Percentiles rank a stretch among this genome's conserved stretches.
phyloP scores from a whole-genome alignment of 257 asterid species.

The Solanum chiquidenum region DNA sequence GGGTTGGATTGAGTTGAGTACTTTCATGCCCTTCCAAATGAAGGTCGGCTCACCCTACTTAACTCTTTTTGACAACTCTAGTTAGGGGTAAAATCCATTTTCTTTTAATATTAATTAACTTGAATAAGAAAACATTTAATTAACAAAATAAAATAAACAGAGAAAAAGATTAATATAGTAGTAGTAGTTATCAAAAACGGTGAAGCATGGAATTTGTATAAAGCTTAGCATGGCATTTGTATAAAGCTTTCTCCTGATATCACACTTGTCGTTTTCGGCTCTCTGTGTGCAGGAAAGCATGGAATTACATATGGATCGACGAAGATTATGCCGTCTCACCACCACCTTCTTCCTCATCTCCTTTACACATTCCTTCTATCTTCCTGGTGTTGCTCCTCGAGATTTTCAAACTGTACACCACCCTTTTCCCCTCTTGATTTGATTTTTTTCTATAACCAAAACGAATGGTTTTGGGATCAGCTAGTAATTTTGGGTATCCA shows the following conservation, averaged over 20 bases:
- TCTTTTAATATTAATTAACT: too few relatives aligned
- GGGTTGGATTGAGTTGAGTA: too few relatives aligned
- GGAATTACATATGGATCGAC: slow-evolving; percentile 24
- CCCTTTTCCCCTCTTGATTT: neutral
- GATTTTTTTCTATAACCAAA: neutral
- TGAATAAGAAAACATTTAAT: too few relatives aligned
- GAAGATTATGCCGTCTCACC: slow-evolving; percentile 23
- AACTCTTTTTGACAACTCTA: too few relatives aligned
- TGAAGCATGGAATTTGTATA: neutral
- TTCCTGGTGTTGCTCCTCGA: slow-evolving; percentile 84
- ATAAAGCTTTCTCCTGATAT: neutral
- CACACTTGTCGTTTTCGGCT: neutral
- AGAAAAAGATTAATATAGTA: neutral
- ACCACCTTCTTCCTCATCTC: slow-evolving; percentile 31
- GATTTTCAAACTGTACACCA: slow-evolving; percentile 46
- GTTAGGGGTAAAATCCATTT: too few relatives aligned
- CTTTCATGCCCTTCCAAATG: too few relatives aligned
- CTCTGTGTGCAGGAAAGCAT: neutral
- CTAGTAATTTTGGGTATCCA: neutral
- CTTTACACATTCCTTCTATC: slow-evolving; percentile 51
- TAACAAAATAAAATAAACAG: too few relatives aligned
- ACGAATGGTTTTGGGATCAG: neutral
- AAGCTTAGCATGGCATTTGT: neutral
- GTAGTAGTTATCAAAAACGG: neutral
- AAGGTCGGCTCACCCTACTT: too few relatives aligned